Conservation (phyloP, 495 filamentous ascomycete genomes). For the Trypethelium eluteriae region DNA sequence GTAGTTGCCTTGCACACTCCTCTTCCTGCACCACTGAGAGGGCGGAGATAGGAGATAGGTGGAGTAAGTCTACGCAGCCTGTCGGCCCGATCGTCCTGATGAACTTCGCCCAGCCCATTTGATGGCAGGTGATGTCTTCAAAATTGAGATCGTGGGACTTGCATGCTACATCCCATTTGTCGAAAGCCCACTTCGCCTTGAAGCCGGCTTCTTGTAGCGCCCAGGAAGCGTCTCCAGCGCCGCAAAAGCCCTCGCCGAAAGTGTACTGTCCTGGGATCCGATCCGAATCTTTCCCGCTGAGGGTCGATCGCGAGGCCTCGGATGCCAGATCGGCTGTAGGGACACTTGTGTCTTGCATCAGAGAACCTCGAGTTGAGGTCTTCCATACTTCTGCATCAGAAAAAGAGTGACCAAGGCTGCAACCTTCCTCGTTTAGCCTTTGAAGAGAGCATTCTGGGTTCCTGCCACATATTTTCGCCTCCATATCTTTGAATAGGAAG, state of each 20-base stretch:
- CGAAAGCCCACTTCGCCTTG: slow-evolving; percentile 53
- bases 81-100: slow-evolving; percentile 20
- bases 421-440: not conserved
- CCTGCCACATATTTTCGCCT: not conserved
- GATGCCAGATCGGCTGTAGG: not conserved
- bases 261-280: not conserved
- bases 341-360: not conserved
- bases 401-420: not conserved
- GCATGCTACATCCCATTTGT: slow-evolving; percentile 50
- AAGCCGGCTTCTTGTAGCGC: slow-evolving; percentile 60
- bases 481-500: not conserved
- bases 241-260: slow-evolving; percentile 61
- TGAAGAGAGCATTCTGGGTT: not conserved
- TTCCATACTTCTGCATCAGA: not conserved
- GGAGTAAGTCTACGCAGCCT: slow-evolving; percentile 61
- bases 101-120: slow-evolving; percentile 37
- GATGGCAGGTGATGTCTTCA: slow-evolving; percentile 36
- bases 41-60: slow-evolving; percentile 82
- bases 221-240: slow-evolving; percentile 65
- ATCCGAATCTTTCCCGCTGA: not conserved
- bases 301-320: not conserved
- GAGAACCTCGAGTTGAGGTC: not conserved
- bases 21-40: slow-evolving; percentile 74
- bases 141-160: slow-evolving; percentile 57
- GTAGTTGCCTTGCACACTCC: slow-evolving; percentile 52